Percentiles rank a stretch among this genome's conserved stretches.
Evolutionary conservation across 2,329 filamentous ascomycete species (phyloP).

Genomic region (Colletotrichum horii): DNA sequence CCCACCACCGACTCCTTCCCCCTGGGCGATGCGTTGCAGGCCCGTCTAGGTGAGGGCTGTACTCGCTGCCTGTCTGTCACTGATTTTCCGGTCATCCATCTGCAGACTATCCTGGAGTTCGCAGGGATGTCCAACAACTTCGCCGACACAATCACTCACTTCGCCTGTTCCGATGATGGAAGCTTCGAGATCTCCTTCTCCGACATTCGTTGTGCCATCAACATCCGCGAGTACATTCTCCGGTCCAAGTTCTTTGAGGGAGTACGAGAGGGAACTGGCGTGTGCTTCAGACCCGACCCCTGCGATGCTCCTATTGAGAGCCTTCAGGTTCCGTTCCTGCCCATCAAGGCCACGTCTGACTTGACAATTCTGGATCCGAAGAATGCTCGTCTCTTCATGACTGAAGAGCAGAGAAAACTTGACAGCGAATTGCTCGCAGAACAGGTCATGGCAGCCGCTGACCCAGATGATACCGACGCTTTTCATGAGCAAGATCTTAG

Average conservation of each 20-base stretch:
- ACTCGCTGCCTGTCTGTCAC: constrained; percentile 9
- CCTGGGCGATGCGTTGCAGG: neutral
- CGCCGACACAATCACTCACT: neutral
- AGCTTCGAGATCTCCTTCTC: constrained; percentile 11
- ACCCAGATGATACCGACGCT: neutral
- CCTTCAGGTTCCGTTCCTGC: neutral
- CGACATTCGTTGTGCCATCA: neutral
- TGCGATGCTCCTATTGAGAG: neutral
- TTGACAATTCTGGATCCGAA: neutral
- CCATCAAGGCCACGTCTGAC: neutral
- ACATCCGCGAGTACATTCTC: neutral
- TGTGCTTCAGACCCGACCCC: neutral
- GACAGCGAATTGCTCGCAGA: neutral
- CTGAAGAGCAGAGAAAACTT: neutral
- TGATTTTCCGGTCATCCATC: constrained; percentile 3
- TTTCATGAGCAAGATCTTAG: neutral
- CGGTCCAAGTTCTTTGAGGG: neutral
- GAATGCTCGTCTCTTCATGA: neutral
- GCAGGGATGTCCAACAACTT: neutral
- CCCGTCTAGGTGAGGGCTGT: neutral
- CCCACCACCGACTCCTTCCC: constrained; percentile 12
- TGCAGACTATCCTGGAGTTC: neutral
- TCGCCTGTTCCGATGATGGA: neutral
- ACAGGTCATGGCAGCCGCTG: neutral
- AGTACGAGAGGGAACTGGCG: neutral